Percentiles rank a stretch among this genome's conserved stretches.
Conservation (phyloP, 192 early-diverging fungal genomes). For the Coemansia sp. region DNA sequence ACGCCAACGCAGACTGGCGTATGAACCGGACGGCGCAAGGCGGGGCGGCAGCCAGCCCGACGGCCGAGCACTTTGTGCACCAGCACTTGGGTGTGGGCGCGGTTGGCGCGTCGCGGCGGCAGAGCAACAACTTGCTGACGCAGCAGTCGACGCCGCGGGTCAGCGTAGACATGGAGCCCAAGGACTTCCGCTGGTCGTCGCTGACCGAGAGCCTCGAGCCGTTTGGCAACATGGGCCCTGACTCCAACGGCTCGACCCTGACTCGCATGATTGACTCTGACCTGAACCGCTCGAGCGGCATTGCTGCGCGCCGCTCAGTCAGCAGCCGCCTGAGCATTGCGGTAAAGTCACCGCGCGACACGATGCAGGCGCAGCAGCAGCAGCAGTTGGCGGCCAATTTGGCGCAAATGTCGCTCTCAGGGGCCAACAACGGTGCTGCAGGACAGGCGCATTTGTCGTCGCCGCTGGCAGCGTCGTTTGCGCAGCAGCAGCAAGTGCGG, state of each 20-base stretch:
- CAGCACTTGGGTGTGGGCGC: constrained; percentile 34
- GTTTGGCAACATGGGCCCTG: constrained; percentile 35
- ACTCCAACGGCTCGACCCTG: constrained; percentile 31
- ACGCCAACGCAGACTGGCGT: constrained; percentile 44
- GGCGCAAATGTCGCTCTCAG: constrained; percentile 27
- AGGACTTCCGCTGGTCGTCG: constrained; percentile 53
- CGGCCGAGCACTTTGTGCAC: constrained; percentile 24
- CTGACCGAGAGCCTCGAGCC: constrained; percentile 49
- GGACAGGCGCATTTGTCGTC: constrained; percentile 7
- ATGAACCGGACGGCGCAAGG: constrained; percentile 13
- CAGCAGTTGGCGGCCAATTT: constrained; percentile 44
- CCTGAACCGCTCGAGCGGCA: constrained; percentile 47
- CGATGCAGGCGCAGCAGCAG: constrained; percentile 45
- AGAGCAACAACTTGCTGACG: constrained; percentile 32
- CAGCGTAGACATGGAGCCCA: constrained; percentile 53
- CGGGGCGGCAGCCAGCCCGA: constrained; percentile 23
- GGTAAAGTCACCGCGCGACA: constrained; percentile 50
- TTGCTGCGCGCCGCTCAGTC: constrained; percentile 45
- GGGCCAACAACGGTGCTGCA: background rate
- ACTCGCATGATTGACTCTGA: constrained; percentile 39
- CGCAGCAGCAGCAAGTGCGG: constrained; percentile 28
- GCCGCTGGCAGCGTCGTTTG: constrained; percentile 20
- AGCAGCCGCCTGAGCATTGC: constrained; percentile 49
- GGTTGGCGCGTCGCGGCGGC: constrained; percentile 31
- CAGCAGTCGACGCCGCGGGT: constrained; percentile 50